These are phyloP conservation scores for Irpex sp. DNA, from an alignment of 1,284 basidiomycete species.

Conservation along the genomic window DNA sequence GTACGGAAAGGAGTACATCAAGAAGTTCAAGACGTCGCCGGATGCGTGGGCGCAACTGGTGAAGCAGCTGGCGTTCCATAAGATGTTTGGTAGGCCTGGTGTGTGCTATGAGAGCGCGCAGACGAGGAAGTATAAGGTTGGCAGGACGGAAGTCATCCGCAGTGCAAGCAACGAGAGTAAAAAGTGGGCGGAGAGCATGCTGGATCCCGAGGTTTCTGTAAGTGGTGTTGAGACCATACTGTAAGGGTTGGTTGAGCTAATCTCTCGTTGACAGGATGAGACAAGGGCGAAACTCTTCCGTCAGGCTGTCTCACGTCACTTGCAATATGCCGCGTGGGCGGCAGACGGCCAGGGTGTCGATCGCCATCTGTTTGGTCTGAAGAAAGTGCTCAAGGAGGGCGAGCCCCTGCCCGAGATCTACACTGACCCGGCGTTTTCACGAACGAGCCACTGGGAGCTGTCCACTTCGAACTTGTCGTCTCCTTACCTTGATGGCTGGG, in stretches of 20 bases:
- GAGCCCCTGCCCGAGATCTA: conserved; percentile 81
- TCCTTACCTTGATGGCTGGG: conserved; percentile 90
- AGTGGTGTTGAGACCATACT: conserved; percentile 19
- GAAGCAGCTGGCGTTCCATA: conserved; percentile 94
- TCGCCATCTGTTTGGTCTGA: conserved; percentile 92
- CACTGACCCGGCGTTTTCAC: conserved; percentile 70
- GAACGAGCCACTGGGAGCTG: conserved; percentile 87
- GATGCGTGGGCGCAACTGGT: conserved; percentile 95
- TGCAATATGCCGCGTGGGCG: conserved; percentile 87
- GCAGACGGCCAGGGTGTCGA: conserved; percentile 96
- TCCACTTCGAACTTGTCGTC: conserved; percentile 88
- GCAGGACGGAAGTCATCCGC: conserved; percentile 94
- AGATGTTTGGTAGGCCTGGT: conserved; percentile 76
- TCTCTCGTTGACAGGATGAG: conserved; percentile 40
- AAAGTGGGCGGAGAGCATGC: conserved; percentile 88
- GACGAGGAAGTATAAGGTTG: conserved; percentile 89
- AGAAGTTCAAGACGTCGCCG: conserved; percentile 85
- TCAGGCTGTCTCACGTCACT: conserved; percentile 77
- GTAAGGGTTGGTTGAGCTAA: background rate
- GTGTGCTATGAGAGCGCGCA: conserved; percentile 95
- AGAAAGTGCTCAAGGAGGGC: conserved; percentile 74
- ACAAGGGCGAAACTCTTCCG: conserved; percentile 61
- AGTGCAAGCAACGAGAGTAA: conserved; percentile 81
- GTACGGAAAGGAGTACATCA: conserved; percentile 90
- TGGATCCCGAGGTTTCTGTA: conserved; percentile 54